Conservation (phyloP, 1,139 yeast species). For the Sugiyamaella castrensis region DNA sequence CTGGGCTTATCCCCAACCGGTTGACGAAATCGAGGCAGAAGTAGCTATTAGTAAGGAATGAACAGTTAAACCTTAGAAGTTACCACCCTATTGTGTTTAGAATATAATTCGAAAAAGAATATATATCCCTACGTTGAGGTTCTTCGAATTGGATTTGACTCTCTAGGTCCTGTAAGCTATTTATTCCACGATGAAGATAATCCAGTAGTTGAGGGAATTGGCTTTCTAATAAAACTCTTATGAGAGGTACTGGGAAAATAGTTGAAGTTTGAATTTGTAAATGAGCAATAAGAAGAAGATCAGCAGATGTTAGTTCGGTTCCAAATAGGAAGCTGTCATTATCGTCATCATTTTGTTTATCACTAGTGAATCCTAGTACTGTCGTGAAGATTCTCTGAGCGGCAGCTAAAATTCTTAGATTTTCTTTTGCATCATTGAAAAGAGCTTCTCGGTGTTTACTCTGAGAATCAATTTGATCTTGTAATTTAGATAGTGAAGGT, state of each 20-base stretch:
- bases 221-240: constrained; percentile 23
- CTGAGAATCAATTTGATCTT: constrained; percentile 44
- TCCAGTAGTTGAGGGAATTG: constrained; percentile 24
- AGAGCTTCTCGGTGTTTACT: constrained; percentile 45
- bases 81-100: constrained; percentile 3
- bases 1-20: too few species aligned
- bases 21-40: too few species aligned
- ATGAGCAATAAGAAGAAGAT: constrained; percentile 31
- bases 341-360: neutral
- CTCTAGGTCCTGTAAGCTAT: neutral
- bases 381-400: constrained; percentile 39
- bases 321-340: constrained; percentile 17
- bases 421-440: constrained; percentile 50
- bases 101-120: constrained; percentile 6
- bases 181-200: constrained; percentile 10
- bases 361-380: constrained; percentile 4
- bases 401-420: constrained; percentile 50
- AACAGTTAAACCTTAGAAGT: constrained; percentile 1
- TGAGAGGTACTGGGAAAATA: constrained; percentile 25
- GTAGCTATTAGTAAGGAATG: too few species aligned
- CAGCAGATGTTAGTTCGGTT: constrained; percentile 23
- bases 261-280: constrained; percentile 24
- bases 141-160: neutral
- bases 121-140: constrained; percentile 8
- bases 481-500: constrained; percentile 14